These are phyloP conservation scores for Cryptosporidium felis DNA, from an alignment of 169 alveolate species.

Conservation along the genomic window DNA sequence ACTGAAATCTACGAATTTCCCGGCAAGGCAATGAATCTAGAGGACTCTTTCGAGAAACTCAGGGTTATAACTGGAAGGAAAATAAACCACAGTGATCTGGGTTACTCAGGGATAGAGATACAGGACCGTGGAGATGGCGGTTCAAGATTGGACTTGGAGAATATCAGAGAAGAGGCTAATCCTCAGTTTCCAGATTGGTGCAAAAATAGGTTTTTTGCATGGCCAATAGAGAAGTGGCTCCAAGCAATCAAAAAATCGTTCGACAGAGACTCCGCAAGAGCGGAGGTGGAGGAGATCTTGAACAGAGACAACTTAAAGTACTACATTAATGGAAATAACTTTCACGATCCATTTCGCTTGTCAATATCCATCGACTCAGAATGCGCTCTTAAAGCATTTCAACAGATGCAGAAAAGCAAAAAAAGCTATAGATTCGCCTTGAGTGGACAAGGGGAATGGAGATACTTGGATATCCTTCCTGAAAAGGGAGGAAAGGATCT, in stretches of 20 bases:
- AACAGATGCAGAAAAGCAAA: slow-evolving; percentile 39
- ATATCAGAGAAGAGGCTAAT: not conserved
- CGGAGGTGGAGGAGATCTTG: not conserved
- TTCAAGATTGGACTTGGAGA: not conserved
- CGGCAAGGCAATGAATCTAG: slow-evolving; percentile 1
- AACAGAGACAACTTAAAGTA: slow-evolving; percentile 28
- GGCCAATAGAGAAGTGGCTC: slow-evolving; percentile 65
- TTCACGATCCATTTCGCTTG: slow-evolving; percentile 75
- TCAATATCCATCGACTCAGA: slow-evolving; percentile 65
- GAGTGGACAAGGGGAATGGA: slow-evolving; percentile 71
- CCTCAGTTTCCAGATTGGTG: slow-evolving; percentile 72
- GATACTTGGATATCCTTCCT: slow-evolving; percentile 47
- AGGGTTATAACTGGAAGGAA: not conserved
- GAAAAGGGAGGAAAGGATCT: slow-evolving; percentile 40
- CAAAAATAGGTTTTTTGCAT: slow-evolving; percentile 54
- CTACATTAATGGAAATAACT: slow-evolving; percentile 73
- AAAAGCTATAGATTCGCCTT: slow-evolving; percentile 48
- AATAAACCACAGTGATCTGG: not conserved
- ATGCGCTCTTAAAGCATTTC: not conserved
- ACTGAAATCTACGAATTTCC: slow-evolving; percentile 74
- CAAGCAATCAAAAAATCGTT: slow-evolving; percentile 33
- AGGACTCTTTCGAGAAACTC: not conserved
- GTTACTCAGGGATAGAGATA: not conserved
- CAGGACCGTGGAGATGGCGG: not conserved
- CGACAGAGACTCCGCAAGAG: slow-evolving; percentile 21